A percentile compares a stretch with the other conserved stretches of the same genome.
These are phyloP conservation scores for Babesia gibsoni DNA, from an alignment of 169 alveolate species.

Conservation along the genomic window DNA sequence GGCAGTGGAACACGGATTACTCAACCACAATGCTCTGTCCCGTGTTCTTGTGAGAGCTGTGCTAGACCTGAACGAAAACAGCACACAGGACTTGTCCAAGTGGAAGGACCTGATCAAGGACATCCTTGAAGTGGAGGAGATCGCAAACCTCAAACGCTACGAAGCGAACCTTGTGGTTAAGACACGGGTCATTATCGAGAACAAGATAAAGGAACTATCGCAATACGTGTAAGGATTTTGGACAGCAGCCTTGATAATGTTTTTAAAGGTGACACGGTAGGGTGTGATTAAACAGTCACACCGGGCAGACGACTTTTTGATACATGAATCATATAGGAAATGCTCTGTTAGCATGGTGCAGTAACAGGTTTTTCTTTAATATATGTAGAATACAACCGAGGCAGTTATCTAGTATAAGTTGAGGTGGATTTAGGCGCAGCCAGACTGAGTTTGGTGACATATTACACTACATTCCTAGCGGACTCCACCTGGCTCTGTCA, in stretches of 20 bases:
- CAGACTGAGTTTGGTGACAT: too few species aligned
- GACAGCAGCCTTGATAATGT: background rate
- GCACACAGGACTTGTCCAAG: constrained; percentile 69
- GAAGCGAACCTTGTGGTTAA: constrained; percentile 70
- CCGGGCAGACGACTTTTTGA: too few species aligned
- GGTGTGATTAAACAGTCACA: too few species aligned
- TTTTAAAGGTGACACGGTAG: too few species aligned
- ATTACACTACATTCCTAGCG: too few species aligned
- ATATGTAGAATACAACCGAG: too few species aligned
- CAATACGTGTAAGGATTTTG: background rate
- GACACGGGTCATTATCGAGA: constrained; percentile 69
- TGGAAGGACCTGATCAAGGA: constrained; percentile 77
- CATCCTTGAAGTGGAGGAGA: constrained; percentile 72
- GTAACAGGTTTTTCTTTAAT: too few species aligned
- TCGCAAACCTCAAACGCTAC: constrained; percentile 71
- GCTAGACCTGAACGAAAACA: constrained; percentile 68
- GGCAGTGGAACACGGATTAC: constrained; percentile 77
- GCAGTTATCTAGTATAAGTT: too few species aligned
- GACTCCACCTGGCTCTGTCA: too few species aligned
- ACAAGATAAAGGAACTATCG: constrained; percentile 70
- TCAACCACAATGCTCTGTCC: constrained; percentile 70
- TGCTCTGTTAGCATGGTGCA: too few species aligned
- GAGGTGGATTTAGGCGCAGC: too few species aligned
- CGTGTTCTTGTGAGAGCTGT: constrained; percentile 80
- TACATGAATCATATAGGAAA: too few species aligned